A percentile compares a stretch with the other conserved stretches of the same genome.
Evolutionary conservation across 176 grass and related monocot species (phyloP).

Genomic region (Ensete glaucum): DNA sequence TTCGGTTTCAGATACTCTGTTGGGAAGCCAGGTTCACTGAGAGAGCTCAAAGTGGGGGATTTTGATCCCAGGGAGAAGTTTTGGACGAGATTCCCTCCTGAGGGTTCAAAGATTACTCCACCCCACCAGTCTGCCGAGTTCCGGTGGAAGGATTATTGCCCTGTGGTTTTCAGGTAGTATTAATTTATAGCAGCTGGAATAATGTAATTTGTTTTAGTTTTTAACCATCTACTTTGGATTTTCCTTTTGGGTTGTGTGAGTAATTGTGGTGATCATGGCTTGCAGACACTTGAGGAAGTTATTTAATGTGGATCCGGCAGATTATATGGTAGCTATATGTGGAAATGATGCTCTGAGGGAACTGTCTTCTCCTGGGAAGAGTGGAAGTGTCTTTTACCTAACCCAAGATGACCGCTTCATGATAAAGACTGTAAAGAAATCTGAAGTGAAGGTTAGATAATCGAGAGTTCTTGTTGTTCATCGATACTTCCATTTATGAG

Average conservation of each 20-base stretch:
- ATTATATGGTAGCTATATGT: constrained; percentile 90
- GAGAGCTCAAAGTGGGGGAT: constrained; percentile 39
- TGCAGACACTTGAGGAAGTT: constrained; percentile 63
- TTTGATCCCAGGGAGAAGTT: constrained; percentile 74
- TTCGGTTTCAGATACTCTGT: constrained; percentile 49
- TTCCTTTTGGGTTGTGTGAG: too few relatives aligned
- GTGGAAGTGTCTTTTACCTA: constrained; percentile 74
- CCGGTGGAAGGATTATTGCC: constrained; percentile 86
- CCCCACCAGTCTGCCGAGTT: constrained; percentile 64
- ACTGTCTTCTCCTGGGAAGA: constrained; percentile 74
- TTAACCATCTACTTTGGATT: background rate
- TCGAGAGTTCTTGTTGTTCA: background rate
- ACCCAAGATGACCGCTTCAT: constrained; percentile 81
- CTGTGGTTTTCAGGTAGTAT: constrained; percentile 58
- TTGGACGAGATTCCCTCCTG: constrained; percentile 76
- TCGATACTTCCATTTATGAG: background rate
- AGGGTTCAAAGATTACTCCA: constrained; percentile 76
- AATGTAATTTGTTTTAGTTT: background rate
- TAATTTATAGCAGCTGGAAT: too few relatives aligned
- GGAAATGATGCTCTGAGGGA: constrained; percentile 56
- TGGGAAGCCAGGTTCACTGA: constrained; percentile 58
- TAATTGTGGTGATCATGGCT: background rate
- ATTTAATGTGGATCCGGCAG: constrained; percentile 69
- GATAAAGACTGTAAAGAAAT: constrained; percentile 77
- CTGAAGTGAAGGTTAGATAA: constrained; percentile 60